Conservation (phyloP, 257 asterid genomes). For the Solanum ossicruentum region DNA sequence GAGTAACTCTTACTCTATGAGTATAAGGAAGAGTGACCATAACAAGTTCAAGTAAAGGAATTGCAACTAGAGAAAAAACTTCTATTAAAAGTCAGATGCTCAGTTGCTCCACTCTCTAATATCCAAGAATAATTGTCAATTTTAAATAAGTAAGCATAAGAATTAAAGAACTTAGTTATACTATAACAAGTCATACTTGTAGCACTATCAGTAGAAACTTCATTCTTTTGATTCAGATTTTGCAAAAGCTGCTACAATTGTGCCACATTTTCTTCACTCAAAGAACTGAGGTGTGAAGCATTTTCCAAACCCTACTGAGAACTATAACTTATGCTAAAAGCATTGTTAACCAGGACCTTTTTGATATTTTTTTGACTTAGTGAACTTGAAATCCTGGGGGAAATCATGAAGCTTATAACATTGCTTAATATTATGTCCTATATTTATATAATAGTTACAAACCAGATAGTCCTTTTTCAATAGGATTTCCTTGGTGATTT, state of each 20-base stretch:
- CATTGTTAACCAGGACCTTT: no score
- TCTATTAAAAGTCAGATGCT: background rate
- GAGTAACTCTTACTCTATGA: background rate
- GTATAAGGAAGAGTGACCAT: background rate
- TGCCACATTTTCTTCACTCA: background rate
- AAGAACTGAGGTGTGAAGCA: no score
- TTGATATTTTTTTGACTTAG: no score
- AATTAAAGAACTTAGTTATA: background rate
- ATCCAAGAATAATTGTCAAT: background rate
- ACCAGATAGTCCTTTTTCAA: background rate
- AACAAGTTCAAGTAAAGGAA: background rate
- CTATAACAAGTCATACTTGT: background rate
- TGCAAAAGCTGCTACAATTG: background rate
- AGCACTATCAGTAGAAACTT: background rate
- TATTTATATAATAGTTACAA: background rate
- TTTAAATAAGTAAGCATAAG: no score
- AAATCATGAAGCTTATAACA: background rate
- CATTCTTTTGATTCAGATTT: background rate
- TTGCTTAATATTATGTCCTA: background rate
- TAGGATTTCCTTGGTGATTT: background rate
- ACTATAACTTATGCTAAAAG: background rate
- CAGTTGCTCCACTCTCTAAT: background rate
- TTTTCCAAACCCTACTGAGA: background rate
- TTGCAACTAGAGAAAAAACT: background rate
- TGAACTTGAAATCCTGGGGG: background rate